Base-by-base conservation (phyloP, 805 yeast species). In the Nematodospora valgi region DNA sequence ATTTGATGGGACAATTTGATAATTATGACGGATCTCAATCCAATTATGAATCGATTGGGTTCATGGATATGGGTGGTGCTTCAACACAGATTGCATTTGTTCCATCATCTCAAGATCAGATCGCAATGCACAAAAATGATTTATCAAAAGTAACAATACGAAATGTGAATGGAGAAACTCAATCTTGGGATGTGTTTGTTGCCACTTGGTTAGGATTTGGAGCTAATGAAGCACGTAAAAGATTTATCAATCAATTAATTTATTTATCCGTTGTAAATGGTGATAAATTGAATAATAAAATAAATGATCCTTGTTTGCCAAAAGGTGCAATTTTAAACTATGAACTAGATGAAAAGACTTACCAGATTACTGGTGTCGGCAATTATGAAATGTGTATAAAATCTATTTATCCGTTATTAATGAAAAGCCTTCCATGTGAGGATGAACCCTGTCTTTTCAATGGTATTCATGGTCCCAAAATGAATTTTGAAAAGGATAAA, bases 21-120 rank as follows among this genome's bases (percentile, higher is more conserved):
- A 55, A 71, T 35, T 74, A 70, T 46, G 68, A 69, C 23, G 46
- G 61, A 5, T 36, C 43, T 2, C 56, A 53, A 8, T 52, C 58
- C 2, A 46, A 31, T 3, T 83, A 74, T 47, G 59, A 59, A n/a
- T 79, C 95, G 0, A 81, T 74, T 45, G 98, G 98, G 4, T 91
- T 93, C 49, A 83, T 93, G 91, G 98, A 93, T 58, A 93, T 93
- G 98, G 98, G 98, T 11, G 98, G 98, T 10, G 98, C 98, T 0
- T 87, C 96, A 2, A 87, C 96, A 0, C 98, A 93, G 54, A 76
- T 93, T 15, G 95, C 98, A 6, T 93, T 89, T 70, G 88, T 85
- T 6, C 97, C 97, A 0, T 72, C 79, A 3, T 70, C 72, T 26
- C 43, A 50, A 4, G 65, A 72, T n/a, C 88, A 86, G 41, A 58